Conservation (phyloP, 73 alveolate genomes). For the Tetrahymena borealis region DNA sequence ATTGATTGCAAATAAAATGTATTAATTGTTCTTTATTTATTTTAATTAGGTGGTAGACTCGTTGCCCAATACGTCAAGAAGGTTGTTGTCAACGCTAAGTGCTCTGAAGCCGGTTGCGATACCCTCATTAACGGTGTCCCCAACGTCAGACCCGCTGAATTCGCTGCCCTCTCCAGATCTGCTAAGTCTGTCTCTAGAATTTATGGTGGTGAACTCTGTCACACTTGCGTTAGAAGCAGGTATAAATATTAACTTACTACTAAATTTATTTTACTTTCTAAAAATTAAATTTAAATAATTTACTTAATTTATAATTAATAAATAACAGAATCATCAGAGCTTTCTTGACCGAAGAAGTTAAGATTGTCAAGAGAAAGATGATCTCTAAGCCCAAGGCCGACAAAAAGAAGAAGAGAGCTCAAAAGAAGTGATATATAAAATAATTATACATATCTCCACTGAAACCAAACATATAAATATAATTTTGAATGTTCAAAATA, state of each 20-base stretch:
- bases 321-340: constrained; percentile 61
- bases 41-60: constrained; percentile 23
- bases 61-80: constrained; percentile 55
- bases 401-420: constrained; percentile 1
- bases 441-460: not conserved
- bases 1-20: not conserved
- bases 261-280: not conserved
- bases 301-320: not conserved
- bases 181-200: constrained; percentile 67
- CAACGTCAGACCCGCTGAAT: constrained; percentile 43
- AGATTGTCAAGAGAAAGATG: constrained; percentile 52
- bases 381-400: constrained; percentile 43
- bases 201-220: constrained; percentile 61
- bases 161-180: constrained; percentile 46
- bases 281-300: not conserved
- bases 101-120: constrained; percentile 33
- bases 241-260: no score
- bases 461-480: not conserved
- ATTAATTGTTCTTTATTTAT: not conserved
- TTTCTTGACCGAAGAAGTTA: constrained; percentile 68
- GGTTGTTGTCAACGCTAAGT: constrained; percentile 31
- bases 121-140: constrained; percentile 50
- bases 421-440: not conserved
- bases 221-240: constrained; percentile 50
- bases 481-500: not conserved